Conservation (phyloP, 257 asterid species). For the Solanum piurae region DNA sequence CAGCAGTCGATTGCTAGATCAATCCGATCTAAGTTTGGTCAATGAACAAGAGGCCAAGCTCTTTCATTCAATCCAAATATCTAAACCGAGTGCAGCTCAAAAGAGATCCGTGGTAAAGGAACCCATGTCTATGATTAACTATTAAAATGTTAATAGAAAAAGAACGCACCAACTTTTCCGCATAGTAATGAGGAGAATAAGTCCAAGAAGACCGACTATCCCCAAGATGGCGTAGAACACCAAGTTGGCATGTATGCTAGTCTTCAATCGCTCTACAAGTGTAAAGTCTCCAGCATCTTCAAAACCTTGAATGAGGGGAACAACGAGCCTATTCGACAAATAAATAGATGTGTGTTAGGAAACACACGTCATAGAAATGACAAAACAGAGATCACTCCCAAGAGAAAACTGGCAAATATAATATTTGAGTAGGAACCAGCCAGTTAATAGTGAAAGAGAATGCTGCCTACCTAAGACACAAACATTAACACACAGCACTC, state of each 20-base stretch:
- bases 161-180: conserved; percentile 62
- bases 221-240: conserved; percentile 87
- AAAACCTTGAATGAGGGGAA: conserved; percentile 96
- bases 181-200: conserved; percentile 76
- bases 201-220: conserved; percentile 83
- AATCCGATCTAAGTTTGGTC: background rate
- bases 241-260: conserved; percentile 90
- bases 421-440: background rate
- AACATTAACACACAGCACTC: background rate
- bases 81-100: background rate
- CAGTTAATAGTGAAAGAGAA: background rate
- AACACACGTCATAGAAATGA: background rate
- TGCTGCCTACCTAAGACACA: background rate
- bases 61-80: background rate
- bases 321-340: conserved; percentile 70
- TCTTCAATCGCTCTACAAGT: conserved; percentile 78
- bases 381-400: background rate
- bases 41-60: background rate
- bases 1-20: background rate
- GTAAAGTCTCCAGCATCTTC: conserved; percentile 99
- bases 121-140: background rate
- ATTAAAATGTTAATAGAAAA: conserved; percentile 8
- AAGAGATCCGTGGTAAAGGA: background rate
- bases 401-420: background rate
- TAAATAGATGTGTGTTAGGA: background rate